These are phyloP conservation scores for Penicillium sp. DNA, from an alignment of 2,329 filamentous ascomycete species.

Conservation along the genomic window DNA sequence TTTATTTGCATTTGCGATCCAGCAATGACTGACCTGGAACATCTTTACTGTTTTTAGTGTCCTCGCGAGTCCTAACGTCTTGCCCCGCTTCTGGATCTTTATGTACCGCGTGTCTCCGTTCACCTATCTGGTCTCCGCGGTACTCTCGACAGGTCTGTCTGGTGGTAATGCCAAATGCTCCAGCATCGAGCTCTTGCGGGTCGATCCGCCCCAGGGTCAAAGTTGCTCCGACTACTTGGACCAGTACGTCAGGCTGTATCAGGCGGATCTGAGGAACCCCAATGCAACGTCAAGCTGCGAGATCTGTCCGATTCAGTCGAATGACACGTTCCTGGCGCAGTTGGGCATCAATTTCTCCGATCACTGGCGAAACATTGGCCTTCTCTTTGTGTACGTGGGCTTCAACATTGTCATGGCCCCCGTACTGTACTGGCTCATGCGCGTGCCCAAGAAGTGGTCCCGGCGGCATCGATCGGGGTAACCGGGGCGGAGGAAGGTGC, in stretches of 20 bases:
- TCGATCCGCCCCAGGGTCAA: slow-evolving; percentile 51
- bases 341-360: slow-evolving; percentile 42
- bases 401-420: slow-evolving; percentile 49
- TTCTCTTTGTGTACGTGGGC: slow-evolving; percentile 48
- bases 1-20: not conserved
- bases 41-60: slow-evolving; percentile 40
- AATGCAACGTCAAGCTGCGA: slow-evolving; percentile 54
- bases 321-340: slow-evolving; percentile 48
- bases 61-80: slow-evolving; percentile 50
- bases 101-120: slow-evolving; percentile 66
- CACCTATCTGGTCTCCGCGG: slow-evolving; percentile 51
- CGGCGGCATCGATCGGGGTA: slow-evolving; percentile 37
- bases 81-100: slow-evolving; percentile 71
- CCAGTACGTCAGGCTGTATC: slow-evolving; percentile 47
- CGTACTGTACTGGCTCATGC: slow-evolving; percentile 48
- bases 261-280: slow-evolving; percentile 59
- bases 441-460: slow-evolving; percentile 46
- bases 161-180: slow-evolving; percentile 29
- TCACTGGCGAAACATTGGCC: slow-evolving; percentile 51
- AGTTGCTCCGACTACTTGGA: slow-evolving; percentile 60
- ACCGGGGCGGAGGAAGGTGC: not conserved
- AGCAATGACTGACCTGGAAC: not conserved
- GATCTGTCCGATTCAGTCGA: slow-evolving; percentile 36
- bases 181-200: slow-evolving; percentile 28
- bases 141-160: slow-evolving; percentile 32